Conservation (phyloP, 2,329 filamentous ascomycete species). For the Sclerotinia spermophila region DNA sequence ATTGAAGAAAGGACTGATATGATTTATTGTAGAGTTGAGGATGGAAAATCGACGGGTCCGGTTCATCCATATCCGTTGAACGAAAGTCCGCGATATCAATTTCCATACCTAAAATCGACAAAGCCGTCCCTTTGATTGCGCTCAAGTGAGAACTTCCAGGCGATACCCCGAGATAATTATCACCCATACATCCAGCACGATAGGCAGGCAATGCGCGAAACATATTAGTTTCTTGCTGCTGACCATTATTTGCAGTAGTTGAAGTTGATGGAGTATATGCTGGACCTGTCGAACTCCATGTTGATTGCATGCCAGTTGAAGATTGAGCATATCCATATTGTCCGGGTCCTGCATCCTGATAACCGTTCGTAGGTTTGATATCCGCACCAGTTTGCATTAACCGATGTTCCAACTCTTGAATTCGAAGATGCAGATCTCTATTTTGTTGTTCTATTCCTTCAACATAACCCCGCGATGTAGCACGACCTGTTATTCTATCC, state of each 20-base stretch:
- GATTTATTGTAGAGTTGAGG: slow-evolving; percentile 65
- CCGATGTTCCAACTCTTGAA: slow-evolving; percentile 65
- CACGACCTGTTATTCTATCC: slow-evolving; percentile 79
- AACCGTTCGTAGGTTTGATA: slow-evolving; percentile 41
- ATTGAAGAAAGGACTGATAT: slow-evolving; percentile 64
- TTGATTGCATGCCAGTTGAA: slow-evolving; percentile 14
- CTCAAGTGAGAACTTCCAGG: slow-evolving; percentile 62
- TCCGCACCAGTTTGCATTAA: slow-evolving; percentile 59
- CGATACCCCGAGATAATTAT: slow-evolving; percentile 62
- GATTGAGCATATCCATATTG: slow-evolving; percentile 18
- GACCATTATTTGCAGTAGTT: background rate
- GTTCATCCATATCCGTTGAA: slow-evolving; percentile 63
- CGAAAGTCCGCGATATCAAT: slow-evolving; percentile 75
- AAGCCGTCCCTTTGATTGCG: slow-evolving; percentile 69
- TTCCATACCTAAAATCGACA: slow-evolving; percentile 76
- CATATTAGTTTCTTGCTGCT: slow-evolving; percentile 29
- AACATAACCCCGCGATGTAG: slow-evolving; percentile 73
- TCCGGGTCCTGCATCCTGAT: slow-evolving; percentile 20
- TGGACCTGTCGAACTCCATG: slow-evolving; percentile 24
- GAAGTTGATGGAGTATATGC: slow-evolving; percentile 19
- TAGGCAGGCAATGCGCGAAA: slow-evolving; percentile 30
- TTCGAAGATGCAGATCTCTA: slow-evolving; percentile 60
- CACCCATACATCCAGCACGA: slow-evolving; percentile 43
- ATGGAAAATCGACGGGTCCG: slow-evolving; percentile 40
- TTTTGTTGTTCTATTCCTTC: slow-evolving; percentile 73